Evolutionary conservation across 164 flowering plant genomes (phyloP).

Genomic region (Paratinospora sagittata): DNA sequence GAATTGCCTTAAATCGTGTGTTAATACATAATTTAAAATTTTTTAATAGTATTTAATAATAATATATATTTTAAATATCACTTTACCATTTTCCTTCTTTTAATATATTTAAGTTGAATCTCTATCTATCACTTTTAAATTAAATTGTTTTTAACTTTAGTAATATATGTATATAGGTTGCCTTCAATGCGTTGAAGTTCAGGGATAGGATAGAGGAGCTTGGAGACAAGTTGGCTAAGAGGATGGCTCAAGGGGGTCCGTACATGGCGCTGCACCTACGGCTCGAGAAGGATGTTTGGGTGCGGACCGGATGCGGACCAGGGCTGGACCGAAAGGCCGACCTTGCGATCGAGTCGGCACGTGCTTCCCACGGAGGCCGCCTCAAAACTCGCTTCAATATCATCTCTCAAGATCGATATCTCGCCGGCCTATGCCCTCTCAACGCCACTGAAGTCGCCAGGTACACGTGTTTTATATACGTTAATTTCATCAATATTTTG

Average conservation of each 20-base stretch:
- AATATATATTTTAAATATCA: too few relatives aligned
- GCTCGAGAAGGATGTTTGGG: constrained; percentile 32
- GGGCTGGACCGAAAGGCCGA: constrained; percentile 18
- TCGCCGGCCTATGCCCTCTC: constrained; percentile 28
- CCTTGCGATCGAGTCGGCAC: constrained; percentile 9
- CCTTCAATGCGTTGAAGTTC: constrained; percentile 20
- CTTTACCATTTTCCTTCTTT: too few relatives aligned
- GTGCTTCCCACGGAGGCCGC: constrained; percentile 13
- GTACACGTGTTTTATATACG: constrained; percentile 4
- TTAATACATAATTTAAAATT: too few relatives aligned
- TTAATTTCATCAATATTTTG: too few relatives aligned
- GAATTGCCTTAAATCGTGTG: too few relatives aligned
- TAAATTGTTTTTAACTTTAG: too few relatives aligned
- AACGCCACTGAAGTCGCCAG: constrained; percentile 20
- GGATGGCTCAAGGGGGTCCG: constrained; percentile 18
- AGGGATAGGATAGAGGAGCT: constrained; percentile 16
- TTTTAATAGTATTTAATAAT: too few relatives aligned
- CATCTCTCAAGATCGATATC: constrained; percentile 9
- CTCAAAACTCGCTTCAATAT: constrained; percentile 15
- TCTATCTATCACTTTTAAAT: too few relatives aligned
- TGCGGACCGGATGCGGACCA: constrained; percentile 26
- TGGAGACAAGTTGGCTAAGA: constrained; percentile 20
- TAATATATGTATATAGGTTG: constrained; percentile 18
- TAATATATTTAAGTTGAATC: too few relatives aligned
- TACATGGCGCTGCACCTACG: constrained; percentile 27